Base-by-base conservation (phyloP, 78 protist genomes). In the Chrysochromulina tobinii region DNA sequence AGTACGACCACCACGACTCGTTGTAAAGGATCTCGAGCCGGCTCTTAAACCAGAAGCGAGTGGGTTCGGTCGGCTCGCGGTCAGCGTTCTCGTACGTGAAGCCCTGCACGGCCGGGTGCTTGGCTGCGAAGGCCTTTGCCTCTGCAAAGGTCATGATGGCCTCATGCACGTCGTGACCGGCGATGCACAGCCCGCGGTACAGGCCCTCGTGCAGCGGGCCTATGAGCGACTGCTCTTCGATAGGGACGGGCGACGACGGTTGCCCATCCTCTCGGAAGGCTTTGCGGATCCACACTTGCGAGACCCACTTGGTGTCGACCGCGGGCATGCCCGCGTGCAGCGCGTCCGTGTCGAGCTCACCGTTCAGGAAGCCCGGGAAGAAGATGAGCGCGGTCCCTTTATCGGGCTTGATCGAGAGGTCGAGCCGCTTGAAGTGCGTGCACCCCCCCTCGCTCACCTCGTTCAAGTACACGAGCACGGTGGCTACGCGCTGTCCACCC, bases 151-250 rank as follows among this genome's bases (percentile, higher is more conserved):
- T 75, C 83, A 75, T 75, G 58, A 38, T 15, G n/a, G 83, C 83
- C 23, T 38, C 83, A 14, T 11, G 17, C n/a, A 75, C 25, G 83
- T 75, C 83, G 83, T 50, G 58, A 1, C 83, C 83, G 58, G 83
- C 83, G 27, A 75, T 3, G 23, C 83, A 75, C 58, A 50, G 83
- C 20, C 83, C 83, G 0, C 58, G 58, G 83, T 75, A 75, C 6
- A 75, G 4, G 83, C 83, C 83, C 83, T 75, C 83, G 57, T 75
- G 83, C 83, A 75, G 57, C 57, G 83, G 83, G 6, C 83, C 83
- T 3, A 8, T 15, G 83, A 75, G 83, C 57, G 58, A 2, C 57
- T 75, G 83, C 83, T 75, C 83, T 14, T 12, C 18, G 59, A 15
- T 12, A 3, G 83, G 21, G 51, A 50, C 64, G 23, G 83, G 83